Percentiles rank a stretch among this genome's conserved stretches.
These are phyloP conservation scores for Osmanthus fragrans DNA, from an alignment of 257 asterid genomes.

Conservation along the genomic window DNA sequence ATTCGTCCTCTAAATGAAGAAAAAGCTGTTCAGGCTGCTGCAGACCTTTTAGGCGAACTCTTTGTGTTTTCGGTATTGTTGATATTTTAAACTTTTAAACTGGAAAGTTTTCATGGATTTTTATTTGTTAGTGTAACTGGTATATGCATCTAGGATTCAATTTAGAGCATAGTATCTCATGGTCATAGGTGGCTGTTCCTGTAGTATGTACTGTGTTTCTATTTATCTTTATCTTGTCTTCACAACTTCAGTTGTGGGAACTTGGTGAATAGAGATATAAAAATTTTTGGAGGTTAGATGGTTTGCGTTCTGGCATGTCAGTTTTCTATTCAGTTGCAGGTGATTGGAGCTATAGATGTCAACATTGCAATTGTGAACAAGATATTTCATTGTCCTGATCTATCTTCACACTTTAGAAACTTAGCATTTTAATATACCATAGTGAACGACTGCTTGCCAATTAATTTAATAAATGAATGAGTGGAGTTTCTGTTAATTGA, in stretches of 20 bases:
- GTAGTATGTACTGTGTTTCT: too few relatives aligned
- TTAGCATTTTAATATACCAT: too few relatives aligned
- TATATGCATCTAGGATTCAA: too few relatives aligned
- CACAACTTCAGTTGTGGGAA: too few relatives aligned
- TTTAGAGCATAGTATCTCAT: too few relatives aligned
- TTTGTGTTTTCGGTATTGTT: conserved; percentile 68
- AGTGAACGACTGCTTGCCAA: neutral
- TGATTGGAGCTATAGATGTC: neutral
- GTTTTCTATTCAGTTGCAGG: neutral
- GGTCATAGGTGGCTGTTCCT: too few relatives aligned
- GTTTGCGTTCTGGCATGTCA: neutral
- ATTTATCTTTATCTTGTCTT: too few relatives aligned
- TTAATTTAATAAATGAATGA: too few relatives aligned
- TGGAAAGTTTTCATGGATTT: neutral
- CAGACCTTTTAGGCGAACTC: conserved; percentile 82
- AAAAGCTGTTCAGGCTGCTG: conserved; percentile 90
- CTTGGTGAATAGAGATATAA: too few relatives aligned
- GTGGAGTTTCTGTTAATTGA: too few relatives aligned
- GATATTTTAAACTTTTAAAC: neutral
- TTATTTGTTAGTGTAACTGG: neutral
- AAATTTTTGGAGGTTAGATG: neutral
- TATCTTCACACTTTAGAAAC: neutral
- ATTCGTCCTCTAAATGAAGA: conserved; percentile 91
- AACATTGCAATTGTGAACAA: neutral
- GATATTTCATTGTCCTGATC: neutral